Percentiles rank a stretch among this genome's conserved stretches.
Evolutionary conservation across 805 yeast species (phyloP).

Genomic region (Candida easanensis): DNA sequence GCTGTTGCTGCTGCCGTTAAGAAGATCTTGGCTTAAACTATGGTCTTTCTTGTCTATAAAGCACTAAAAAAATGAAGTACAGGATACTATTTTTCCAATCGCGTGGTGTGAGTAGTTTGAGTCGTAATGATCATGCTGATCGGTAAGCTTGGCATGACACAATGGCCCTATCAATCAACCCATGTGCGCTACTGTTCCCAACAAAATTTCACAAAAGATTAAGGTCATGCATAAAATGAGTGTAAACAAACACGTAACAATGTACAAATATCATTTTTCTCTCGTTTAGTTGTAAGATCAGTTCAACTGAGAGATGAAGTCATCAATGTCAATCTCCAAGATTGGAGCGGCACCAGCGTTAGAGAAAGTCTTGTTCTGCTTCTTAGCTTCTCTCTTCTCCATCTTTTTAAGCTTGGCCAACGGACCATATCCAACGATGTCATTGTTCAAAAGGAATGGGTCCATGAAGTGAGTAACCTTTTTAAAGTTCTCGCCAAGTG

Average conservation of each 20-base stretch:
- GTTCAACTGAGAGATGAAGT: slow-evolving; percentile 63
- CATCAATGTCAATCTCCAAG: slow-evolving; percentile 71
- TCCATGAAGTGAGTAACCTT: slow-evolving; percentile 57
- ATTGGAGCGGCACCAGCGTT: slow-evolving; percentile 65
- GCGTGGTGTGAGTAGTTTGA: too few relatives aligned
- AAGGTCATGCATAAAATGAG: slow-evolving; percentile 3
- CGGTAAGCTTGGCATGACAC: too few relatives aligned
- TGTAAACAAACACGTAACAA: neutral
- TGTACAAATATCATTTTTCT: too few relatives aligned
- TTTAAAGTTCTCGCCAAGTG: slow-evolving; percentile 65
- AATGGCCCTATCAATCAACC: too few relatives aligned
- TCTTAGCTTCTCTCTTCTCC: slow-evolving; percentile 50
- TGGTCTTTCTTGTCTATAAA: too few relatives aligned
- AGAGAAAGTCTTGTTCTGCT: slow-evolving; percentile 38
- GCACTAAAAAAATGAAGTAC: neutral
- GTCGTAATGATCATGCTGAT: too few relatives aligned
- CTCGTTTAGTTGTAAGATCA: too few relatives aligned
- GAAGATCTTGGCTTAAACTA: slow-evolving; percentile 40
- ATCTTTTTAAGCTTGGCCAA: slow-evolving; percentile 64
- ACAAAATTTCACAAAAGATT: neutral
- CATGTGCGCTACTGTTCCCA: too few relatives aligned
- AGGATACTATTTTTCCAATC: neutral
- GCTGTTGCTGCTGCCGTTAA: slow-evolving; percentile 78
- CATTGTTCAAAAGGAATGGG: slow-evolving; percentile 69
- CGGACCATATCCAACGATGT: slow-evolving; percentile 74